Base-by-base conservation (phyloP, 2,329 filamentous ascomycete genomes). In the Colletotrichum chlorophyti region DNA sequence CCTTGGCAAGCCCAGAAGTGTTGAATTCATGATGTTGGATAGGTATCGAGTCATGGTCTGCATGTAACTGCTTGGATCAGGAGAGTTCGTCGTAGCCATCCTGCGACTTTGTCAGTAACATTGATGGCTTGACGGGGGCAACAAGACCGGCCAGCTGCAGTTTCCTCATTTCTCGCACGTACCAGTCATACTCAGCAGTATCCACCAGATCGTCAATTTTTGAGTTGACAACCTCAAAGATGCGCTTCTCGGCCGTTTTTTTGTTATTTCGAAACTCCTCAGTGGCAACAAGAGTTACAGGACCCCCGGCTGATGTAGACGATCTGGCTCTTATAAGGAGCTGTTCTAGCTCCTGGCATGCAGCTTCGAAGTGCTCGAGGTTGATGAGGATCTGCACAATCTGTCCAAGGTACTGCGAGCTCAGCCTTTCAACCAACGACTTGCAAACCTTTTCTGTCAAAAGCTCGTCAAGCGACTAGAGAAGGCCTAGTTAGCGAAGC, bases 301-400 rank as follows among this genome's bases (percentile, higher is more conserved):
- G 90, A 0, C 91, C 92, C 3, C 91, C 91, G 2, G 90, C 89
- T 1, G 90, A 91, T 11, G 87, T 88, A 6, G 91, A 92, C 7
- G 91, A 93, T 46, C 94, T 87, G 2, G 93, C 93, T 66, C 91
- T 85, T 49, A 94, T 92, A 32, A 99, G 83, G 2, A 97, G 82
- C 55, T 90, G 84, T 76, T 99, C 93, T 1, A 99, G 82, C 68
- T 98, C 93, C 66, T 88, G 85, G 70, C 95, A 98, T 5, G 95
- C 95, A 43, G 86, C 91, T 75, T 98, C 94, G 71, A 99, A 98
- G 73, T 99, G 93, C 71, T 98, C 94, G 15, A 99, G 78, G 69
- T 99, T 99, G 69, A 97, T 99, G 49, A 99, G 81, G 65, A 99
- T 99, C 71, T 99, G 95, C 21, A 99, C 95, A 64, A 99, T 98